These are phyloP conservation scores for Paraurostyla sp. DNA, from an alignment of 73 alveolate species.

Conservation along the genomic window DNA sequence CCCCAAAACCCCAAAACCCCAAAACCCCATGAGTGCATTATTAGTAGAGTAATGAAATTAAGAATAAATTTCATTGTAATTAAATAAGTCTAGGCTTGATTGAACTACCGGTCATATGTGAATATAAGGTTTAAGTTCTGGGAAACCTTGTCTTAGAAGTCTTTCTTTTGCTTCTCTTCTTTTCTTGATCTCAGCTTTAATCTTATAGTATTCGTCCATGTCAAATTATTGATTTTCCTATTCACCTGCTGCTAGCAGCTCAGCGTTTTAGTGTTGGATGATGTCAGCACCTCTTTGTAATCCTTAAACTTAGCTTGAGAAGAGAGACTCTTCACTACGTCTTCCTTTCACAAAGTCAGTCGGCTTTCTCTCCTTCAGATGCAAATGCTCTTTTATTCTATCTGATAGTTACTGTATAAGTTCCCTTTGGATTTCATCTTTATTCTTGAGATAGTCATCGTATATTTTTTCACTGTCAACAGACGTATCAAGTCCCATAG, in stretches of 20 bases:
- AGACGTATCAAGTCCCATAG: neutral
- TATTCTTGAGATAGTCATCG: neutral
- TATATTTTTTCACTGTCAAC: neutral
- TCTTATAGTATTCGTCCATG: constrained; percentile 37
- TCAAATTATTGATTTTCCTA: neutral
- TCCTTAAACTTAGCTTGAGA: neutral
- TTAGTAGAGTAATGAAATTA: no score
- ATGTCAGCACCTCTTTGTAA: neutral
- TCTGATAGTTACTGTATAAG: neutral
- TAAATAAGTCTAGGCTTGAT: no score
- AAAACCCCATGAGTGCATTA: no score
- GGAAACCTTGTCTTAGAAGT: constrained; percentile 58
- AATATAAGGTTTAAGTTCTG: constrained; percentile 40
- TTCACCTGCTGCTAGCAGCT: no score
- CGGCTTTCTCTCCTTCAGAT: neutral
- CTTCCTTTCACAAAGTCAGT: constrained; percentile 32
- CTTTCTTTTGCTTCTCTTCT: constrained; percentile 72
- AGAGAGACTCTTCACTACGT: constrained; percentile 14
- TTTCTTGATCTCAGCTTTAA: constrained; percentile 43
- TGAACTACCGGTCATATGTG: no score
- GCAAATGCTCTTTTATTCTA: constrained; percentile 13
- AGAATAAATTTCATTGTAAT: neutral
- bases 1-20: no score
- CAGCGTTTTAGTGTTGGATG: neutral
- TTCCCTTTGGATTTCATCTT: neutral